Conservation (phyloP, 2,329 filamentous ascomycete genomes). For the Aspergillus spinulosporus region DNA sequence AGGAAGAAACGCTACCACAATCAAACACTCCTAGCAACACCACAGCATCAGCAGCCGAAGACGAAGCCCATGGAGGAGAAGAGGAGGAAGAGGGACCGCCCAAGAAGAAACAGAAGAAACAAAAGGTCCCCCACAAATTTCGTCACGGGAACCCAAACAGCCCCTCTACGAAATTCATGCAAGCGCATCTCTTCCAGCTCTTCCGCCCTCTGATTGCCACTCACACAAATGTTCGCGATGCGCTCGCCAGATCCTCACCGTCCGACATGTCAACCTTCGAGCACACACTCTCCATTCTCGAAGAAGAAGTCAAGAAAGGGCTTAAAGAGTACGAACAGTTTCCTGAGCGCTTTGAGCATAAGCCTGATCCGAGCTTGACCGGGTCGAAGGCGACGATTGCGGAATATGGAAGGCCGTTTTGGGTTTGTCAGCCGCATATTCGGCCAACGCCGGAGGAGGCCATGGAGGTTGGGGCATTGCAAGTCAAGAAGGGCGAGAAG, state of each 20-base stretch:
- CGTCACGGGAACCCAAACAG: constrained; percentile 59
- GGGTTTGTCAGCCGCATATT: constrained; percentile 86
- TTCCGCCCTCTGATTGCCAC: constrained; percentile 76
- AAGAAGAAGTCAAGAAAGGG: constrained; percentile 70
- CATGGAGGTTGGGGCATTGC: constrained; percentile 74
- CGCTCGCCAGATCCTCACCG: constrained; percentile 67
- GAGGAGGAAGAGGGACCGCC: constrained; percentile 50
- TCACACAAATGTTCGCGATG: constrained; percentile 81
- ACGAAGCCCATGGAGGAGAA: background rate
- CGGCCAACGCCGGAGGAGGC: constrained; percentile 86
- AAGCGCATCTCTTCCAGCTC: constrained; percentile 90
- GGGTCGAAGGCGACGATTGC: constrained; percentile 63
- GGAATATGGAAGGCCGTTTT: constrained; percentile 79
- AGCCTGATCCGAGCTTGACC: constrained; percentile 36
- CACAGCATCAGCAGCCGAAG: constrained; percentile 36
- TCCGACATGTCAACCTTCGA: constrained; percentile 78
- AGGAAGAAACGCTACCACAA: constrained; percentile 24
- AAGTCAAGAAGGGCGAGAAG: constrained; percentile 62
- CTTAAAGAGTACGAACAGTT: constrained; percentile 64
- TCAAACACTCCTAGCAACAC: constrained; percentile 14
- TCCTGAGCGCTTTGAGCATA: constrained; percentile 41
- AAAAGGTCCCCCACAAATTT: constrained; percentile 44
- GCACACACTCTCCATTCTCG: constrained; percentile 71
- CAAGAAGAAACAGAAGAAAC: constrained; percentile 47
- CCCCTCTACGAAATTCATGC: constrained; percentile 75